Evolutionary conservation across 768 basidiomycete genomes (phyloP).

Genomic region (Holtermannia corniformis): DNA sequence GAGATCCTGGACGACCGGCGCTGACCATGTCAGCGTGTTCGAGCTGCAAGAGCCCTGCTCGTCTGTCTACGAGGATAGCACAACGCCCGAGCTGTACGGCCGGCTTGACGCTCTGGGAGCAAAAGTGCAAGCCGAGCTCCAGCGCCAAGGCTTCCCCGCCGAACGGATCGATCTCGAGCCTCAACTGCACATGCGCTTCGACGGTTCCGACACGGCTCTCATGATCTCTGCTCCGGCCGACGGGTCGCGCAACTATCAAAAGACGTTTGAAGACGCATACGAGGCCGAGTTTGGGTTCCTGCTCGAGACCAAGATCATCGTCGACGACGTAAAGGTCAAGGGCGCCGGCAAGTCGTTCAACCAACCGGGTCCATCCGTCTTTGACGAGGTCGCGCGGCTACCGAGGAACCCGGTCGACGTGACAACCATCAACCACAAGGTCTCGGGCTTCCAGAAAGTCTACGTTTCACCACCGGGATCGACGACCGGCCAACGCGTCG

Average conservation of each 20-base stretch:
- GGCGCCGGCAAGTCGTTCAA: conserved; percentile 87
- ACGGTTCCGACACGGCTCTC: conserved; percentile 61
- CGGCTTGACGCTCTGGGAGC: conserved; percentile 62
- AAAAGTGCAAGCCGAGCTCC: conserved; percentile 58
- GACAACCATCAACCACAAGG: conserved; percentile 6
- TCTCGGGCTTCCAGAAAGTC: conserved; percentile 15
- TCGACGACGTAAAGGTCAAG: conserved; percentile 90
- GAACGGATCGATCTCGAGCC: conserved; percentile 64
- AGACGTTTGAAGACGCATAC: conserved; percentile 69
- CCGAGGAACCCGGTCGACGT: conserved; percentile 43
- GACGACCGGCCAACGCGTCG: conserved; percentile 50
- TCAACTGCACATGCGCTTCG: conserved; percentile 43
- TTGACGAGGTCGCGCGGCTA: conserved; percentile 58
- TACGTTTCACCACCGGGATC: conserved; percentile 17
- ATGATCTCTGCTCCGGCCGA: conserved; percentile 58
- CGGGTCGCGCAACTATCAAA: conserved; percentile 62
- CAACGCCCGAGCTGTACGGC: conserved; percentile 49
- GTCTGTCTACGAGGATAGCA: conserved; percentile 56
- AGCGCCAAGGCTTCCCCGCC: conserved; percentile 68
- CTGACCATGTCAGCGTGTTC: conserved; percentile 50
- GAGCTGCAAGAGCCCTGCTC: conserved; percentile 88
- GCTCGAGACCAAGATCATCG: conserved; percentile 74
- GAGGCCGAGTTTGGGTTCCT: conserved; percentile 85
- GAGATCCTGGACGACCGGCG: neutral
- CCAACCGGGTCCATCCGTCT: conserved; percentile 66